Percentiles rank a stretch among this genome's conserved stretches.
Conservation (phyloP, 805 yeast species). For the Schizosaccharomyces cryophilus region DNA sequence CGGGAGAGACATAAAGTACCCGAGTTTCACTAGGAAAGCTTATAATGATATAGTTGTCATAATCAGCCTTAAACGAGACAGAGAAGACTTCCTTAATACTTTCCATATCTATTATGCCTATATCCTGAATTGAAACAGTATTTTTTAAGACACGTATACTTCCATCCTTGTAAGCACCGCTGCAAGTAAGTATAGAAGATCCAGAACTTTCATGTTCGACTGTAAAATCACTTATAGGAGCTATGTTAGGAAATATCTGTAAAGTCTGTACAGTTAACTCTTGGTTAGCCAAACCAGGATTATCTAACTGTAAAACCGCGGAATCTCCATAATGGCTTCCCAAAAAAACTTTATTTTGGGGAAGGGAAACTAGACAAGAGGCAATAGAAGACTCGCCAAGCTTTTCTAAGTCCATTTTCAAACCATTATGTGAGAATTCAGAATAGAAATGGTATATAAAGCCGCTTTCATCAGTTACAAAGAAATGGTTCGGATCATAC, state of each 20-base stretch:
- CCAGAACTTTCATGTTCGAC: not conserved
- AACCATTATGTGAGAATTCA: not conserved
- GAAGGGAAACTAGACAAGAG: constrained; percentile 7
- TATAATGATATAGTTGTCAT: constrained; percentile 4
- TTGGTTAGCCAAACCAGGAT: constrained; percentile 2
- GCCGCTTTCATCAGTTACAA: constrained; percentile 9
- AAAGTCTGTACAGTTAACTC: constrained; percentile 4
- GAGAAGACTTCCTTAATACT: constrained; percentile 8
- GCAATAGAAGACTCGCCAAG: constrained; percentile 7
- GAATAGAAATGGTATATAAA: constrained; percentile 5
- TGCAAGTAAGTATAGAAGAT: constrained; percentile 7
- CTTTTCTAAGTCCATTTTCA: not conserved
- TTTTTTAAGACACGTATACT: constrained; percentile 6
- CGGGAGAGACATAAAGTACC: constrained; percentile 4
- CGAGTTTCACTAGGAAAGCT: constrained; percentile 7
- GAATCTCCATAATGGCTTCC: constrained; percentile 10
- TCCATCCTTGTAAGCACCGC: constrained; percentile 10
- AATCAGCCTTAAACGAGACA: not conserved
- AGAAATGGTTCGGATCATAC: constrained; percentile 2
- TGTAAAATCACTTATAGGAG: constrained; percentile 9
- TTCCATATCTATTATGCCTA: constrained; percentile 4
- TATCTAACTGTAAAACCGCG: constrained; percentile 5
- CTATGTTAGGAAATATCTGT: constrained; percentile 8
- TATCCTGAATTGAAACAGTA: constrained; percentile 7
- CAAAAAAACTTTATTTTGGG: constrained; percentile 7